phyloP scores from a whole-genome alignment of 2,329 filamentous ascomycete genomes.

The Phialophora tarda region DNA sequence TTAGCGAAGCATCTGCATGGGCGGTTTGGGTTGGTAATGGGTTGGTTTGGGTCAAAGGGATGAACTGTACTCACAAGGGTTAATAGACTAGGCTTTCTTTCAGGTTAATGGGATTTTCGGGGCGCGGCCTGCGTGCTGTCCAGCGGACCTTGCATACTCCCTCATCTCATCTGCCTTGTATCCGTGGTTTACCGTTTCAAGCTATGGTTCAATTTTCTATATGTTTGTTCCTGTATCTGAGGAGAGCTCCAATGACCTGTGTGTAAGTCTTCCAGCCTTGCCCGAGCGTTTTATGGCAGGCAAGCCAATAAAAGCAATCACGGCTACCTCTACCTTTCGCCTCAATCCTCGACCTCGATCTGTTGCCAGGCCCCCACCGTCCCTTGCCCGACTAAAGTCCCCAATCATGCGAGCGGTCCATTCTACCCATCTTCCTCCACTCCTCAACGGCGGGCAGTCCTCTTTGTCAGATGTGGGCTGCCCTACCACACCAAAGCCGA shows the following conservation, averaged over 20 bases:
- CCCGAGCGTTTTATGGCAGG: background rate
- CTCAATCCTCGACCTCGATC: background rate
- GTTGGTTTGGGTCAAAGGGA: background rate
- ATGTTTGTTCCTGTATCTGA: background rate
- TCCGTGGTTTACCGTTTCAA: background rate
- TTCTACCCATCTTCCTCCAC: background rate
- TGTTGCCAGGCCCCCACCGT: background rate
- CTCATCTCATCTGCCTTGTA: background rate
- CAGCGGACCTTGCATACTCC: background rate
- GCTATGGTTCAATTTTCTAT: background rate
- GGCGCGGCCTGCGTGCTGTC: background rate
- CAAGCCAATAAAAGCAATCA: background rate
- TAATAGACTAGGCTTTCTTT: constrained; percentile 1
- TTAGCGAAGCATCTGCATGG: constrained; percentile 27
- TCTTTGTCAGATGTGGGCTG: background rate
- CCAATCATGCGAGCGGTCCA: background rate
- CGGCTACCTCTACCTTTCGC: background rate
- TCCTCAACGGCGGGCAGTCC: background rate
- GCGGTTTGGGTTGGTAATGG: background rate
- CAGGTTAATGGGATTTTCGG: background rate
- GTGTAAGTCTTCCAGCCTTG: background rate
- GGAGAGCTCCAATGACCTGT: background rate
- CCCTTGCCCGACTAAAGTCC: background rate
- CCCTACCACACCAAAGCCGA: background rate
- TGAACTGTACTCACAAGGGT: background rate